Evolutionary conservation across 805 yeast species (phyloP), one percentile per base, ranked within the genome.

Genomic region (Scheffersomyces ergatensis): DNA sequence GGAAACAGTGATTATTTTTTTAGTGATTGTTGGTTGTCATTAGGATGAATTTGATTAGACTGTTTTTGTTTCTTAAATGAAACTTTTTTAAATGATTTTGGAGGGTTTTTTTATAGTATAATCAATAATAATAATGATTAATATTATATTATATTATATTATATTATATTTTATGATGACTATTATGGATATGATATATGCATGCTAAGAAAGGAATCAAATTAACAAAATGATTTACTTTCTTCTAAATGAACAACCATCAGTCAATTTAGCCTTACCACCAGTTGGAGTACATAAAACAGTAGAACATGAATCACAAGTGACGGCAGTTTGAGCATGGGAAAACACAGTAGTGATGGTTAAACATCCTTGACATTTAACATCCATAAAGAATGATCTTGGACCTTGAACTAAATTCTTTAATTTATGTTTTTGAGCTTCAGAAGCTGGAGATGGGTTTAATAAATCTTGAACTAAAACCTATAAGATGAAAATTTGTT

Each of bases 341-440:
- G 98, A 92, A 86, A 93, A 93, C 58, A 93, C 98, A 60, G 97
- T 92, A 76, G 99, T 89, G 80, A 93, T 93, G 84, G 84, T 86
- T 73, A 92, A 82, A 81, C 99, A 93, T 65, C 99, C 98, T 76
- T 95, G 98, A 78, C 99, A 93, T 77, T 92, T 93, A 63, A 93
- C 99, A 71, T 93, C 99, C 97, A 93, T 90, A 86, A 93, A 93
- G 84, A 79, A 93, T 48, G 98, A 90, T 85, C 98, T 88, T 76
- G 99, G 99, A 53, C 86, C 72, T 74, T 92, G 97, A 60, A 93
- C 99, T 69, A 93, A 85, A 66, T 86, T 83, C 89, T 92, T 93
- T 70, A 90, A 82, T 80, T 93, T 93, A 89, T 93, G 96, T 76
- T 90, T 83, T 77, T 82, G 84, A 65, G 89, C 90, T 84, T 93